Conservation (phyloP, 768 basidiomycete species). For the Lentinus brumalis region DNA sequence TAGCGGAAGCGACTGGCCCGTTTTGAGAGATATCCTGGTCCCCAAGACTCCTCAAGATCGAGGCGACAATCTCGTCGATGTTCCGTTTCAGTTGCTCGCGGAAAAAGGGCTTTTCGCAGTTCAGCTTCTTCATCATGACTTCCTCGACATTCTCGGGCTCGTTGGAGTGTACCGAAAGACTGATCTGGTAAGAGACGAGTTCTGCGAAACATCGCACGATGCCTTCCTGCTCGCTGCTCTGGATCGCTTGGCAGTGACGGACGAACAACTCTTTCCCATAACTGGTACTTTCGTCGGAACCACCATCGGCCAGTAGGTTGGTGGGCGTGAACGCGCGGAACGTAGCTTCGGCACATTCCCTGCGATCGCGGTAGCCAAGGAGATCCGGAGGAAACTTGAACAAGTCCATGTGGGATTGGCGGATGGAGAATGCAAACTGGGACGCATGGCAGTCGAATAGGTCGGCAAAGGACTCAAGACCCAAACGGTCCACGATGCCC, state of each 20-base stretch:
- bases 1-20: slow-evolving; percentile 50
- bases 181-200: slow-evolving; percentile 63
- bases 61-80: slow-evolving; percentile 57
- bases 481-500: slow-evolving; percentile 67
- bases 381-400: slow-evolving; percentile 65
- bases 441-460: slow-evolving; percentile 81
- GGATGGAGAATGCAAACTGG: slow-evolving; percentile 72
- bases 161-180: slow-evolving; percentile 44
- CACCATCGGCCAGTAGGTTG: slow-evolving; percentile 52
- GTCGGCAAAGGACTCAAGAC: slow-evolving; percentile 55
- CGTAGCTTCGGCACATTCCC: slow-evolving; percentile 65
- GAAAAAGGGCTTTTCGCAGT: slow-evolving; percentile 36
- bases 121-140: slow-evolving; percentile 37
- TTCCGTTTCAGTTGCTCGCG: slow-evolving; percentile 41
- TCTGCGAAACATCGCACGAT: slow-evolving; percentile 67
- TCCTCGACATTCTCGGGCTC: slow-evolving; percentile 32
- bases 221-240: slow-evolving; percentile 51
- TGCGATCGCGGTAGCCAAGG: slow-evolving; percentile 73
- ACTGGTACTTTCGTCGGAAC: slow-evolving; percentile 25
- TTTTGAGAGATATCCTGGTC: slow-evolving; percentile 64
- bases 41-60: slow-evolving; percentile 61
- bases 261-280: slow-evolving; percentile 52
- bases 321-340: slow-evolving; percentile 70
- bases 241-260: slow-evolving; percentile 62
- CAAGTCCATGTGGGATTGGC: slow-evolving; percentile 50